phyloP scores from a whole-genome alignment of 1,284 basidiomycete species.

The Termitomyces sp. region DNA sequence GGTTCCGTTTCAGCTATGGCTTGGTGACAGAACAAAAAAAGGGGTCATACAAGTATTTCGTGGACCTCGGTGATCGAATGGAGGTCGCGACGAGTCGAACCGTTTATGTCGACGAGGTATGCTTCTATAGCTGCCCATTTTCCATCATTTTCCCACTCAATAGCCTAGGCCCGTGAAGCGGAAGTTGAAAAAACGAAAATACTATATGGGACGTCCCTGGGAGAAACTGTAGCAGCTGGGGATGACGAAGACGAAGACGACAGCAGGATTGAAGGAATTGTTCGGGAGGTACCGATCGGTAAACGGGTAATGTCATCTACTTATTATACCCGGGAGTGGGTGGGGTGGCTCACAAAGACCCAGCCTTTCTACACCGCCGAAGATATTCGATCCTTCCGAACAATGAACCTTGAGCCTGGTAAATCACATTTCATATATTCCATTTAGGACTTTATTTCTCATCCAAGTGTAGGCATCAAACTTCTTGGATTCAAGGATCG shows the following conservation, averaged over 20 bases:
- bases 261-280: conserved; percentile 20
- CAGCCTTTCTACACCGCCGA: conserved; percentile 84
- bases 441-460: neutral
- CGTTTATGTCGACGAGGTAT: conserved; percentile 74
- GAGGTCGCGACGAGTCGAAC: conserved; percentile 70
- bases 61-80: conserved; percentile 72
- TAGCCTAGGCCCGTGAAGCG: conserved; percentile 47
- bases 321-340: neutral
- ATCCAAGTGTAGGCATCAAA: conserved; percentile 55
- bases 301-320: conserved; percentile 39
- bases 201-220: conserved; percentile 58
- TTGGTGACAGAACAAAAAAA: conserved; percentile 84
- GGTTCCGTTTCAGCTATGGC: conserved; percentile 57
- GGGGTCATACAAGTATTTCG: conserved; percentile 75
- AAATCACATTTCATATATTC: neutral
- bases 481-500: conserved; percentile 89
- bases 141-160: neutral
- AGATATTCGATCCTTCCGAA: conserved; percentile 79
- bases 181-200: conserved; percentile 56
- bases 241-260: conserved; percentile 40
- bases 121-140: conserved; percentile 15
- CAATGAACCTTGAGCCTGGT: conserved; percentile 75
- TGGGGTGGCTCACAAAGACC: neutral
- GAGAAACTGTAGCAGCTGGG: conserved; percentile 37
- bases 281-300: conserved; percentile 42